Conservation (phyloP, 129 eudicot species). For the Lactuca saligna region DNA sequence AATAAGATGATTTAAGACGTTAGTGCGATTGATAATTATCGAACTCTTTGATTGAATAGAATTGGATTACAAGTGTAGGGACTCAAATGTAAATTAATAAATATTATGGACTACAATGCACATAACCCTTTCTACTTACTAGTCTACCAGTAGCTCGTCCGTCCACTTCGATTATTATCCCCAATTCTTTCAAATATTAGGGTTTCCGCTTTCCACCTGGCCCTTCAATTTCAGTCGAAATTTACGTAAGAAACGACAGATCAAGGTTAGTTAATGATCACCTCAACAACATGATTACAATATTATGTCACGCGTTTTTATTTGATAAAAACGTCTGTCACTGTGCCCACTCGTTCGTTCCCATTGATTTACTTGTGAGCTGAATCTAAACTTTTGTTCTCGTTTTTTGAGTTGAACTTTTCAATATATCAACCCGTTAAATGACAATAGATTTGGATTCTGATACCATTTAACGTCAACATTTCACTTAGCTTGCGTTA, state of each 20-base stretch:
- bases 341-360: constrained; percentile 11
- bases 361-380: constrained; percentile 9
- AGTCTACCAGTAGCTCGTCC: not conserved
- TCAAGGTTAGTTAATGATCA: constrained; percentile 9
- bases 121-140: constrained; percentile 1
- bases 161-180: not conserved
- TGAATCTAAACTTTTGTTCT: not conserved
- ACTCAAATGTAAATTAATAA: not conserved
- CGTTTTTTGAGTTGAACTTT: not conserved
- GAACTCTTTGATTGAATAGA: too few relatives aligned
- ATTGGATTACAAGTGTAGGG: not conserved
- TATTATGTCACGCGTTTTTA: constrained; percentile 1
- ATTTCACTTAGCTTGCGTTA: constrained; percentile 6
- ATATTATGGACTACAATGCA: constrained; percentile 16
- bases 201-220: constrained; percentile 29
- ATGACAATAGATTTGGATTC: constrained; percentile 4
- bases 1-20: too few relatives aligned
- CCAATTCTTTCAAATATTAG: constrained; percentile 26
- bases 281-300: constrained; percentile 7
- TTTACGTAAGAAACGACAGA: not conserved
- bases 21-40: too few relatives aligned
- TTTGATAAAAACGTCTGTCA: not conserved
- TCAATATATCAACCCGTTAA: not conserved
- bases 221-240: constrained; percentile 24
- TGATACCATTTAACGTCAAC: constrained; percentile 1